A percentile compares a stretch with the other conserved stretches of the same genome.
phyloP scores from a whole-genome alignment of 2,329 filamentous ascomycete species.

The Monosporascus sp. region DNA sequence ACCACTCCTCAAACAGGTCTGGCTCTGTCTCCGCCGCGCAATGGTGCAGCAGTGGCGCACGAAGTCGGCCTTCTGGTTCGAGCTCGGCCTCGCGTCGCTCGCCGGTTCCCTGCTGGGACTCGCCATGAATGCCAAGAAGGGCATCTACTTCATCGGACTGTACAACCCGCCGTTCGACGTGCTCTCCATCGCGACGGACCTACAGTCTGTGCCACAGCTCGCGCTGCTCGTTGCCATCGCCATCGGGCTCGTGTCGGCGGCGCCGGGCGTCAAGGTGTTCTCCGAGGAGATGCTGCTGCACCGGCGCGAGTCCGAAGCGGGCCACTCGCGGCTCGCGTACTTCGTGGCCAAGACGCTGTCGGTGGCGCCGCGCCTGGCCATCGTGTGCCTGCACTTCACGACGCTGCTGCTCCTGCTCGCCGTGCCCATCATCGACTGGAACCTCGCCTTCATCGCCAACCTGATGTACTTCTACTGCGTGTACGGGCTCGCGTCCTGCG shows the following conservation, averaged over 20 bases:
- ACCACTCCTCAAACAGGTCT: slow-evolving; percentile 41
- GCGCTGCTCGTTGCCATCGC: slow-evolving; percentile 48
- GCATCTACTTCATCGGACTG: slow-evolving; percentile 48
- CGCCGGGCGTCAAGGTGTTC: slow-evolving; percentile 52
- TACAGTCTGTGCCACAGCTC: slow-evolving; percentile 45
- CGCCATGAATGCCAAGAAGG: slow-evolving; percentile 42
- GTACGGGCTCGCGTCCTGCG: slow-evolving; percentile 47
- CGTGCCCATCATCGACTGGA: slow-evolving; percentile 45
- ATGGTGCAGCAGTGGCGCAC: slow-evolving; percentile 53
- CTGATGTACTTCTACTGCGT: slow-evolving; percentile 54
- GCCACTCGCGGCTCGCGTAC: slow-evolving; percentile 51
- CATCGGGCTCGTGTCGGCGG: slow-evolving; percentile 49
- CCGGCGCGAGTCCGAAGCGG: slow-evolving; percentile 49
- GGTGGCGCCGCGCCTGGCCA: slow-evolving; percentile 44
- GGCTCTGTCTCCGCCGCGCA: slow-evolving; percentile 47
- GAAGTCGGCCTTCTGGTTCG: slow-evolving; percentile 46
- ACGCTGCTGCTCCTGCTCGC: slow-evolving; percentile 44
- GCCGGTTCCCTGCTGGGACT: slow-evolving; percentile 51
- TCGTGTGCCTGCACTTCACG: slow-evolving; percentile 51
- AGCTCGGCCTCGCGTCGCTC: slow-evolving; percentile 46
- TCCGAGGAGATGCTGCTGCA: slow-evolving; percentile 51
- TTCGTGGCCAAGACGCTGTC: slow-evolving; percentile 51
- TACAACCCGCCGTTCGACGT: slow-evolving; percentile 45
- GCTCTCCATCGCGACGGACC: slow-evolving; percentile 47
- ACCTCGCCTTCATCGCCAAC: slow-evolving; percentile 43